phyloP scores from a whole-genome alignment of 768 basidiomycete species.

The Leucogyrophana mollusca region DNA sequence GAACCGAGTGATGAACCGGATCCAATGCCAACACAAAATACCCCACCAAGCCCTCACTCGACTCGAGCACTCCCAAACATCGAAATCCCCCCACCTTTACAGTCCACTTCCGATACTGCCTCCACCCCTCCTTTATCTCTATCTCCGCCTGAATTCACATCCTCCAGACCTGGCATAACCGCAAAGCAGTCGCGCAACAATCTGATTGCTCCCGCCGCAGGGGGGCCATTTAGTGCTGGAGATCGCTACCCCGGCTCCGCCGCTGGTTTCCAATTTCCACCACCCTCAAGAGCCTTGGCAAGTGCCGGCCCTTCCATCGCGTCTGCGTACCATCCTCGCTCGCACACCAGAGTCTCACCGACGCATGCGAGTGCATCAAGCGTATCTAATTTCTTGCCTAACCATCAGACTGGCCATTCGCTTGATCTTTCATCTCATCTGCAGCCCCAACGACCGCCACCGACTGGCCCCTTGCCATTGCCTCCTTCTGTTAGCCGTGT shows the following conservation, averaged over 20 bases:
- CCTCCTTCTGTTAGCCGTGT: slow-evolving; percentile 28
- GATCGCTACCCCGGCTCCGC: too few relatives aligned
- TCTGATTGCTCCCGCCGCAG: too few relatives aligned
- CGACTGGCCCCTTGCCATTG: slow-evolving; percentile 30
- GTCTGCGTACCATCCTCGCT: slow-evolving; percentile 1
- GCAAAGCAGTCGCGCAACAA: too few relatives aligned
- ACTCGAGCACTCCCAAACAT: slow-evolving; percentile 36
- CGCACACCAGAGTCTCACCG: slow-evolving; percentile 13
- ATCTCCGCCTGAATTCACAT: background rate
- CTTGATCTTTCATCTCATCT: slow-evolving; percentile 35
- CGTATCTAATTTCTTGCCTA: slow-evolving; percentile 32
- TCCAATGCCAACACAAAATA: background rate
- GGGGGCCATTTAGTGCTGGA: too few relatives aligned
- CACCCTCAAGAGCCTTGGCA: slow-evolving; percentile 6
- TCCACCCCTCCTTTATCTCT: background rate
- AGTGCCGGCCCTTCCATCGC: slow-evolving; percentile 8
- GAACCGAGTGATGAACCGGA: background rate
- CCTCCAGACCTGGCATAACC: slow-evolving; percentile 18
- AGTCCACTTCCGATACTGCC: slow-evolving; percentile 4
- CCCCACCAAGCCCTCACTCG: slow-evolving; percentile 12
- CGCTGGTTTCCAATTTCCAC: slow-evolving; percentile 37
- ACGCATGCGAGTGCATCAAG: slow-evolving; percentile 16
- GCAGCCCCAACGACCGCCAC: slow-evolving; percentile 17
- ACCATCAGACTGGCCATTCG: slow-evolving; percentile 58
- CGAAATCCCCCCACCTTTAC: slow-evolving; percentile 32